Evolutionary conservation across 257 asterid species (phyloP).

Genomic region (Nicotiana sylvestris): DNA sequence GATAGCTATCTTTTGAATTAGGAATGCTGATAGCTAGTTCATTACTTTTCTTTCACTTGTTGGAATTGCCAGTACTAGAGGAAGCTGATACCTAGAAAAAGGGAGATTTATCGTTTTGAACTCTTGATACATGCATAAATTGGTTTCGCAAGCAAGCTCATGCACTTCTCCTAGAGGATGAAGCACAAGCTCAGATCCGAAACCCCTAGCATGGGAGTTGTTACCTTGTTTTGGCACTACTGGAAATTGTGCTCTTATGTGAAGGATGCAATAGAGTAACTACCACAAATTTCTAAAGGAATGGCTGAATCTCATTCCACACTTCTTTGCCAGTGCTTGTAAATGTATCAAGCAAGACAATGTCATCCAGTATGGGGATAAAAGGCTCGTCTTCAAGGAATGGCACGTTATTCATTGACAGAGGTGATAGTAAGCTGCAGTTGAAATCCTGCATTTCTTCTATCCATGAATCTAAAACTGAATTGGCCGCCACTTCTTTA

Average conservation of each 20-base stretch:
- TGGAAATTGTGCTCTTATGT: background rate
- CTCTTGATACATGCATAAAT: conserved; percentile 11
- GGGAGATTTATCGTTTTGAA: background rate
- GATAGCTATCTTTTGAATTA: background rate
- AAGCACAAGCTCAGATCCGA: conserved; percentile 16
- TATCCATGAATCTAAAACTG: conserved; percentile 15
- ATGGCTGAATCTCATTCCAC: conserved; percentile 13
- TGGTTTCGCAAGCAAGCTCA: conserved; percentile 18
- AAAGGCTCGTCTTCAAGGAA: conserved; percentile 25
- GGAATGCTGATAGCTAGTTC: background rate
- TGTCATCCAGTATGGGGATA: conserved; percentile 30
- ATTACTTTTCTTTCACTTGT: background rate
- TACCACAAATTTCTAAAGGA: background rate
- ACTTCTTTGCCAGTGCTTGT: conserved; percentile 15
- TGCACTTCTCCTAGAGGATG: background rate
- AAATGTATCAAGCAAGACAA: conserved; percentile 21
- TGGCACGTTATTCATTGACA: conserved; percentile 8
- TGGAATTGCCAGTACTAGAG: background rate
- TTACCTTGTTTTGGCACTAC: background rate
- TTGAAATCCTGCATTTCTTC: conserved; percentile 13
- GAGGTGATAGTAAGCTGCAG: conserved; percentile 13
- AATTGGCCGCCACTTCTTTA: conserved; percentile 8
- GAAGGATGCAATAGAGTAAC: background rate
- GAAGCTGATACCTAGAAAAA: background rate
- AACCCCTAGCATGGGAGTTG: conserved; percentile 13